Evolutionary conservation across 2,329 filamentous ascomycete genomes (phyloP), one percentile per base, ranked within the genome.

Genomic region (Trichoderma atroviride): DNA sequence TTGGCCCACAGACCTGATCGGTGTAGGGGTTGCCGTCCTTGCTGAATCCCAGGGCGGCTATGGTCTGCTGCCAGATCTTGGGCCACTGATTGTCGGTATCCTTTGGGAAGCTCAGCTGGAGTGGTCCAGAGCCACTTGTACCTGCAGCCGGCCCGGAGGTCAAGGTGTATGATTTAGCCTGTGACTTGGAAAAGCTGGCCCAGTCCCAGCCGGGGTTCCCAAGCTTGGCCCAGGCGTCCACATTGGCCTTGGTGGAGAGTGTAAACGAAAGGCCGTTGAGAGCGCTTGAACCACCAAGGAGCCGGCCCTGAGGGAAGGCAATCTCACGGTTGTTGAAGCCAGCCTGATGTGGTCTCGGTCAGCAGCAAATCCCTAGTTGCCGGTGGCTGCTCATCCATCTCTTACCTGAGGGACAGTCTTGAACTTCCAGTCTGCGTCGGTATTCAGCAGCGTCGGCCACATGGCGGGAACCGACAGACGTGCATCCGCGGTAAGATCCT

Each of bases 121-220:
- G 74, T 5, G 73, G 58, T 11, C 73, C 71, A 31, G 78, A 73
- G 22, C 76, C 76, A 19, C 70, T 73, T 11, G 78, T 70, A 5
- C 72, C 73, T 57, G 74, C 47, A 14, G 31, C 31, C 7, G 29
- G 31, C 5, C 19, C 24, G 19, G 52, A 35, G n/a, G 67, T 69
- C 60, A 82, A 81, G 2, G 79, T 77, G 61, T 79, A 77, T 72
- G n/a, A 74, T 58, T 11, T 80, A 74, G 35, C 70, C 71, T 16
- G 78, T 70, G 6, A 72, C 71, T 61, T 74, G 70, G 10, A 74
- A 67, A 80, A 70, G 27, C 70, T 66, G 10, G 73, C 70, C 43
- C 70, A 77, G 56, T 74, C 70, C 75, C 75, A 77, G 22, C 74
- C 74, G 1, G 69, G 55, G 60, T 77, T 77, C 13, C 75, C 75